These are phyloP conservation scores for Apophysomyces elegans DNA, from an alignment of 371 early-diverging fungal genomes.

Conservation along the genomic window DNA sequence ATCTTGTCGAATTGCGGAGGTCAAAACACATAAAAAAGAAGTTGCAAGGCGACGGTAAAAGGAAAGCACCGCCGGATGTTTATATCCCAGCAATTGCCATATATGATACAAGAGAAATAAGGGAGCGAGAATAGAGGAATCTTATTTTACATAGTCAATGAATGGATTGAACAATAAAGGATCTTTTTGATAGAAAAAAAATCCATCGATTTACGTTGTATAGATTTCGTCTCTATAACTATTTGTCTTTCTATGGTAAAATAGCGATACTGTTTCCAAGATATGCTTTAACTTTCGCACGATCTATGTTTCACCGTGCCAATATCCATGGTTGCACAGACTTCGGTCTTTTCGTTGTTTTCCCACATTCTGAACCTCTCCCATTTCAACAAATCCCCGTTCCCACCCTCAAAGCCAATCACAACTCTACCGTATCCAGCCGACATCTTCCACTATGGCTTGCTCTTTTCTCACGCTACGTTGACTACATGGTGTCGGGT, in stretches of 20 bases:
- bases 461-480: conserved; percentile 6
- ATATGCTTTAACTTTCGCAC: conserved; percentile 6
- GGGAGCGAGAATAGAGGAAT: too few species aligned
- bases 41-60: not conserved
- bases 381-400: not conserved
- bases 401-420: not conserved
- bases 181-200: not conserved
- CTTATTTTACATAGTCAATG: too few species aligned
- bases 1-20: not conserved
- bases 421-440: not conserved
- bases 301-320: conserved; percentile 8
- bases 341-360: conserved; percentile 2
- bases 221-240: not conserved
- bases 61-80: not conserved
- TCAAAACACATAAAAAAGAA: not conserved
- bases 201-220: not conserved
- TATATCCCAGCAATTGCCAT: not conserved
- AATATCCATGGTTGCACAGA: not conserved
- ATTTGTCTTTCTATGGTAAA: conserved; percentile 3
- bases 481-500: not conserved
- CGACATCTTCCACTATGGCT: not conserved
- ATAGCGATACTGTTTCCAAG: conserved; percentile 5
- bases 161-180: too few species aligned
- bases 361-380: conserved; percentile 9
- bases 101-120: not conserved